Evolutionary conservation across 768 basidiomycete species (phyloP), one percentile per base, ranked within the genome.

Genomic region (Pulveroboletus sp.): DNA sequence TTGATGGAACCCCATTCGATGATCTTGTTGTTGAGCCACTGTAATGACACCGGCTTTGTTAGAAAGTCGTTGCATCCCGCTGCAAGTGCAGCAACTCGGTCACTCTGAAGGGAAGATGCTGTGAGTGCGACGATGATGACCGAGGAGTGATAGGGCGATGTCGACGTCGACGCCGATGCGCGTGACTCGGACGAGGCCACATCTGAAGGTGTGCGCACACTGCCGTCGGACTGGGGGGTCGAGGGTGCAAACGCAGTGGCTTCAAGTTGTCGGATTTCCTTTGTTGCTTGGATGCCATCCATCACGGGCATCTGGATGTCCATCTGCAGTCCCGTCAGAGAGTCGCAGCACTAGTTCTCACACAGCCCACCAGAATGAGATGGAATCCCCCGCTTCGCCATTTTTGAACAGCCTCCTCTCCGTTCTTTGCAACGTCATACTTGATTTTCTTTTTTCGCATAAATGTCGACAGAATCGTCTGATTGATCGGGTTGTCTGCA

Each of bases 61-160:
- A 99, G 69, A 71, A 98, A 99, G 67, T 99, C 96, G 61, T 99
- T 98, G 71, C 96, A 99, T 6, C 96, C 96, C 2, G 96, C 96
- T 5, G 91, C 94, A 35, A 99, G 83, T n/a, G 96, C 96, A 17
- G 86, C 86, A 41, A 97, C 91, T 73, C 96, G 85, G 75, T 99
- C 96, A 53, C 82, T 85, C 65, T 93, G 88, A n/a, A 95, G 76
- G 10, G 90, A 90, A 3, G 94, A 97, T 2, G 96, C 96, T 1
- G 96, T 99, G 42, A 98, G 78, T n/a, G 96, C 96, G 55, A 99
- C 94, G 60, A 99, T 98, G 71, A 99, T 98, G 56, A 99, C 96
- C 5, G 94, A 90, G 9, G 90, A 92, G 14, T 85, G 85, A 62
- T 90, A 89, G 0, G 92, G 89, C 0, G 83, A 83, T 9, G 78